These are phyloP conservation scores for Nicotiana noctiflora DNA, from an alignment of 257 asterid genomes.

Conservation along the genomic window DNA sequence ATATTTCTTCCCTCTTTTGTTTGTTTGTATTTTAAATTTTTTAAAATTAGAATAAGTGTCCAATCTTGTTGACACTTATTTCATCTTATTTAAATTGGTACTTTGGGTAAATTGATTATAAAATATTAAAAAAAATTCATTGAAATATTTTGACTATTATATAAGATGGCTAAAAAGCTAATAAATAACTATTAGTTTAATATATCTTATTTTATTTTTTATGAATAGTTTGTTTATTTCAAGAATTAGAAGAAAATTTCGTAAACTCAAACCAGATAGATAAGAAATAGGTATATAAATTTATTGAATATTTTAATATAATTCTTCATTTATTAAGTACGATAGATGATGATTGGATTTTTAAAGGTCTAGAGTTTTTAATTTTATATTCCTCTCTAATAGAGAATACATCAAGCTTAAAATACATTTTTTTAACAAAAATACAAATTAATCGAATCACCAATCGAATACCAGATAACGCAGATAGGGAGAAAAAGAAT, in stretches of 20 bases:
- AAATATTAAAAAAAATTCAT: too few relatives aligned
- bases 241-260: neutral
- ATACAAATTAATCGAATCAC: neutral
- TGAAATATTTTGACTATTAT: too few relatives aligned
- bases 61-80: too few relatives aligned
- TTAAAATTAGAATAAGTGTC: too few relatives aligned
- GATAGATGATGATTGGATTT: neutral
- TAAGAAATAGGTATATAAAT: neutral
- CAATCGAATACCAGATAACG: fast-evolving
- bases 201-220: too few relatives aligned
- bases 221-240: neutral
- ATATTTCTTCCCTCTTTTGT: too few relatives aligned
- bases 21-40: too few relatives aligned
- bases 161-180: neutral
- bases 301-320: neutral
- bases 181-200: neutral
- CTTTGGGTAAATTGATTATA: too few relatives aligned
- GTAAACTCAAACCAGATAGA: neutral
- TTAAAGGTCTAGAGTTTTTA: fast-evolving
- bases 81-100: too few relatives aligned
- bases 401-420: neutral
- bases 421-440: fast-evolving
- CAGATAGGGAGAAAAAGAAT: fast-evolving
- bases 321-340: neutral
- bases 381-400: neutral